A percentile compares a stretch with the other conserved stretches of the same genome.
Evolutionary conservation across 495 filamentous ascomycete genomes (phyloP).

Genomic region (Trichocladium uniseriatum): DNA sequence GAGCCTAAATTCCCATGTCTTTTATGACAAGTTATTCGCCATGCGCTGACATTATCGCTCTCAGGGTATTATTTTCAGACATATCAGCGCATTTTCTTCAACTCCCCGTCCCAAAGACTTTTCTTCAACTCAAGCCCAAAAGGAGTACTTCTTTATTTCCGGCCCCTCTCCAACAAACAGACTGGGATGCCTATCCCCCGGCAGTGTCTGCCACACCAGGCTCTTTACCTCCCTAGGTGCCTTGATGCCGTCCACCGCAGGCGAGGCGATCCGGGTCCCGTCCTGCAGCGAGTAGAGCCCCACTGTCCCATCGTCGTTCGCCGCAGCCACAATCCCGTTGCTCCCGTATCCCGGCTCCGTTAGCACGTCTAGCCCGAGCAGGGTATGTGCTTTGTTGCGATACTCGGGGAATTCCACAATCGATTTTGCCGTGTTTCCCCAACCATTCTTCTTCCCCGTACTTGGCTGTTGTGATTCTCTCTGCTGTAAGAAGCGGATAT

Average conservation of each 20-base stretch:
- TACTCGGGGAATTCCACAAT: constrained; percentile 30
- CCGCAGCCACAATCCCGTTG: constrained; percentile 30
- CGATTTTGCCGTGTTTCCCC: constrained; percentile 12
- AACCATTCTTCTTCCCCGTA: background rate
- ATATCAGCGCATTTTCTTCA: background rate
- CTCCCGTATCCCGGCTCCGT: constrained; percentile 6
- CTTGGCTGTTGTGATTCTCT: background rate
- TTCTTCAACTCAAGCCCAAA: constrained; percentile 15
- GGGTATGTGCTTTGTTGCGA: constrained; percentile 25
- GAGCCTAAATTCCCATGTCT: too few relatives aligned
- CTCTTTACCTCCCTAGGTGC: constrained; percentile 9
- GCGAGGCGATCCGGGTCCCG: constrained; percentile 21
- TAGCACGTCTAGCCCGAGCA: constrained; percentile 32
- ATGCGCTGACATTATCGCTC: too few relatives aligned
- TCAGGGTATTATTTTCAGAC: background rate
- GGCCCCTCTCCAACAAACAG: constrained; percentile 9
- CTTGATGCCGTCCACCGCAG: constrained; percentile 4
- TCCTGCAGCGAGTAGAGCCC: constrained; percentile 32
- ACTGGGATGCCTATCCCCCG: constrained; percentile 8
- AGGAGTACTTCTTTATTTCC: constrained; percentile 24
- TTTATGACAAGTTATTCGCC: too few relatives aligned
- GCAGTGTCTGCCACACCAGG: constrained; percentile 1
- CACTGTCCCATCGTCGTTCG: constrained; percentile 34
- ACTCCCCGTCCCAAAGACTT: background rate
- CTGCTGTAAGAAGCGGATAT: constrained; percentile 24